Percentiles rank a stretch among this genome's conserved stretches.
Evolutionary conservation across 768 basidiomycete species (phyloP).

Genomic region (Harrya chromipes): DNA sequence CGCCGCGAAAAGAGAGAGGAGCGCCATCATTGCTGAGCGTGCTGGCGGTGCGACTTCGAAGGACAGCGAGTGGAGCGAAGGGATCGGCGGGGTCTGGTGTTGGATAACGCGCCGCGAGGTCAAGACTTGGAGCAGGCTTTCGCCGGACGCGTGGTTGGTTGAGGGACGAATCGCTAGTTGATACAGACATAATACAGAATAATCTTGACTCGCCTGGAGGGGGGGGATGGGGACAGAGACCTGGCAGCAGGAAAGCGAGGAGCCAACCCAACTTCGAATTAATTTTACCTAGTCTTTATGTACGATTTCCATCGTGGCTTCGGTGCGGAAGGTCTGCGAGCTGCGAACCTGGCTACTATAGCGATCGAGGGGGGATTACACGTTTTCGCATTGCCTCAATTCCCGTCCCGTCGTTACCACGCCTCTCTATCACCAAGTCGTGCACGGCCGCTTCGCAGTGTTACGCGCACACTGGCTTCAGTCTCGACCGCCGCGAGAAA

Average conservation of each 20-base stretch:
- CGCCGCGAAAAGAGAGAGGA: conserved; percentile 30
- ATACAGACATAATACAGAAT: conserved; percentile 31
- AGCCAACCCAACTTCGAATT: conserved; percentile 4
- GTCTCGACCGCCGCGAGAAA: background rate
- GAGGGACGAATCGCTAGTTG: conserved; percentile 23
- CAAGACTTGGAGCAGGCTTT: conserved; percentile 56
- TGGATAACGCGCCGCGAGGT: conserved; percentile 56
- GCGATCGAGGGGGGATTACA: conserved; percentile 8
- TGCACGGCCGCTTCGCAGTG: conserved; percentile 11
- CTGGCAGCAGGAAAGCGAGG: conserved; percentile 15
- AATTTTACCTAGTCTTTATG: conserved; percentile 25
- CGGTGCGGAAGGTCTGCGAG: conserved; percentile 28
- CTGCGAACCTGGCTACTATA: conserved; percentile 16
- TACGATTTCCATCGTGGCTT: conserved; percentile 35
- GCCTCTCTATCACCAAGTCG: conserved; percentile 26
- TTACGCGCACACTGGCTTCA: conserved; percentile 3
- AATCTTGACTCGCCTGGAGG: conserved; percentile 13
- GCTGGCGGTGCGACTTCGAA: conserved; percentile 56
- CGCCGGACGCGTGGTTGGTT: conserved; percentile 36
- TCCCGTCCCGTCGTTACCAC: conserved; percentile 31
- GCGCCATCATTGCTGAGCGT: conserved; percentile 31
- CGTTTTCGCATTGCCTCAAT: conserved; percentile 32
- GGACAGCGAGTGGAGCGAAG: conserved; percentile 63
- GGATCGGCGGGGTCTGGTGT: conserved; percentile 66
- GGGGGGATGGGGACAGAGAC: conserved; percentile 6